Conservation (phyloP, 257 asterid species). For the Haberlea rhodopensis region DNA sequence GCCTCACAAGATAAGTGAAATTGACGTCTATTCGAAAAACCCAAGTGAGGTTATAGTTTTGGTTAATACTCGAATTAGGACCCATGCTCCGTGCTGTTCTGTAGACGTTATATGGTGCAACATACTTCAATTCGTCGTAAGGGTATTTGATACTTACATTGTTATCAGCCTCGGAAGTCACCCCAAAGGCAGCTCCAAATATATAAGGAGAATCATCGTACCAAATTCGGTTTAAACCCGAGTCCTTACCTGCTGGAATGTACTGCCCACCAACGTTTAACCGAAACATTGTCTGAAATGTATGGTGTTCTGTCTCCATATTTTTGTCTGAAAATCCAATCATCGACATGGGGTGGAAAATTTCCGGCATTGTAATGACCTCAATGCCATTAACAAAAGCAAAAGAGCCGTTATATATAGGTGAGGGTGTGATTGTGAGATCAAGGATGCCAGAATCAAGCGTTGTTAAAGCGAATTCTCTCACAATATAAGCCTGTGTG, state of each 20-base stretch:
- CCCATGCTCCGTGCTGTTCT: slow-evolving; percentile 62
- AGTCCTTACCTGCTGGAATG: slow-evolving; percentile 42
- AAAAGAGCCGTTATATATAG: slow-evolving; percentile 28
- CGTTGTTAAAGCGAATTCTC: slow-evolving; percentile 42
- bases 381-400: slow-evolving; percentile 82
- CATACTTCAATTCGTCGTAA: slow-evolving; percentile 26
- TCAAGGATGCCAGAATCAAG: slow-evolving; percentile 31
- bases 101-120: slow-evolving; percentile 57
- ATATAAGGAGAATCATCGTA: slow-evolving; percentile 63
- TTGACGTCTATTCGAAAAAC: slow-evolving; percentile 49
- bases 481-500: slow-evolving; percentile 54
- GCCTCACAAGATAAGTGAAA: slow-evolving; percentile 67
- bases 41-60: slow-evolving; percentile 73
- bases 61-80: slow-evolving; percentile 42
- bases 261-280: slow-evolving; percentile 67
- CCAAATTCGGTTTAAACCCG: slow-evolving; percentile 57
- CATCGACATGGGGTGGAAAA: slow-evolving; percentile 41
- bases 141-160: slow-evolving; percentile 37
- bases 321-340: slow-evolving; percentile 39
- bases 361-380: slow-evolving; percentile 54
- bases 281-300: slow-evolving; percentile 63
- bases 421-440: slow-evolving; percentile 58
- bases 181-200: slow-evolving; percentile 58
- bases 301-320: slow-evolving; percentile 23
- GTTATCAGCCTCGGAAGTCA: slow-evolving; percentile 38